A percentile compares a stretch with the other conserved stretches of the same genome.
Evolutionary conservation across 768 basidiomycete genomes (phyloP).

Genomic region (Imleria badia): DNA sequence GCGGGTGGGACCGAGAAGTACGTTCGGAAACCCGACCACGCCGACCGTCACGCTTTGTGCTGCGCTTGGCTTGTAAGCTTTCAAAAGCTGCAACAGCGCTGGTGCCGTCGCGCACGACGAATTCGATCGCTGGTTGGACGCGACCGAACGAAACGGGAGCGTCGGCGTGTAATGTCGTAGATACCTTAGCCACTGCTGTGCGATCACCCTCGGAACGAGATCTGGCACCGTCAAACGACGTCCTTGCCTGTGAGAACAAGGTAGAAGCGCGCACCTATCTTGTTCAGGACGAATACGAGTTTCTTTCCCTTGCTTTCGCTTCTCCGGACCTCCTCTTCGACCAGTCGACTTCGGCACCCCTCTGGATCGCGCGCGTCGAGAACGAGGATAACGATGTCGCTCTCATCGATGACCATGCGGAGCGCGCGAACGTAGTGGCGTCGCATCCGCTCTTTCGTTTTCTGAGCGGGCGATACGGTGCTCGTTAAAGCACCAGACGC

Average conservation of each 20-base stretch:
- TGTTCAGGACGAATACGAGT: constrained; percentile 93
- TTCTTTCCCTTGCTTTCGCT: constrained; percentile 88
- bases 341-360: constrained; percentile 85
- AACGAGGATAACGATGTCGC: constrained; percentile 86
- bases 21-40: constrained; percentile 96
- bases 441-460: constrained; percentile 69
- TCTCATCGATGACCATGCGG: constrained; percentile 90
- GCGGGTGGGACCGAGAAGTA: constrained; percentile 81
- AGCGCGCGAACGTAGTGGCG: constrained; percentile 76
- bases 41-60: constrained; percentile 79
- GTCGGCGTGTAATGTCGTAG: constrained; percentile 93
- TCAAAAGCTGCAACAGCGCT: constrained; percentile 75
- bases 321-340: constrained; percentile 90
- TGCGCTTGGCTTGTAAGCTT: constrained; percentile 70
- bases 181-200: constrained; percentile 86
- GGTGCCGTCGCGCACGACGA: constrained; percentile 79
- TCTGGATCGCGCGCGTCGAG: constrained; percentile 95
- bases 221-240: constrained; percentile 45
- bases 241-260: not conserved
- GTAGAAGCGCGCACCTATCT: constrained; percentile 67
- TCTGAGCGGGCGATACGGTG: constrained; percentile 38
- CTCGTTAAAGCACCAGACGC: constrained; percentile 30
- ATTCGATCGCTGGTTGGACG: constrained; percentile 75
- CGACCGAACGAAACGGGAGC: constrained; percentile 82
- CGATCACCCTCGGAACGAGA: constrained; percentile 84